A percentile compares a stretch with the other conserved stretches of the same genome.
phyloP scores from a whole-genome alignment of 768 basidiomycete species.

The Auriscalpium vulgare region DNA sequence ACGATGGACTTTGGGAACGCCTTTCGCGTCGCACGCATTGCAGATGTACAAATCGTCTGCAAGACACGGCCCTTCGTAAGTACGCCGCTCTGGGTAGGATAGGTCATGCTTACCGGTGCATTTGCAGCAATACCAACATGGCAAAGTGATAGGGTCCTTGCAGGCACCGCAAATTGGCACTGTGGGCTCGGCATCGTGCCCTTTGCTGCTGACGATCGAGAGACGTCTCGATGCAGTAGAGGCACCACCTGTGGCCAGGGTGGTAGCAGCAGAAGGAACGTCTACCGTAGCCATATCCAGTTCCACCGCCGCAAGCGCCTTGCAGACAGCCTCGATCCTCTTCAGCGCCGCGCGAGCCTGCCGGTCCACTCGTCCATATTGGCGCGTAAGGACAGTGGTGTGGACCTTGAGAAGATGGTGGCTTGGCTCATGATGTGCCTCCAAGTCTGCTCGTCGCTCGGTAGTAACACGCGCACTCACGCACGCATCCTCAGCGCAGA shows the following conservation, averaged over 20 bases:
- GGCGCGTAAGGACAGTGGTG: neutral
- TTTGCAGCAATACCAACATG: constrained; percentile 26
- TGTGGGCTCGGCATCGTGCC: neutral
- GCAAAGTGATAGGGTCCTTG: constrained; percentile 12
- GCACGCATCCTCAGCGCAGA: neutral
- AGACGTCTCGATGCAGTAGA: neutral
- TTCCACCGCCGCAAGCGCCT: neutral
- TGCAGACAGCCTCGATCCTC: neutral
- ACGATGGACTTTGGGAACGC: neutral
- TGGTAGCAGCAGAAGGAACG: neutral
- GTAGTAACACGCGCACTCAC: neutral
- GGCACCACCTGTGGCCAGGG: neutral
- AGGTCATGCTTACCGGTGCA: constrained; percentile 13
- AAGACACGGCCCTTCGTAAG: neutral
- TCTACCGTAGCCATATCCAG: neutral
- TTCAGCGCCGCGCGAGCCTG: neutral
- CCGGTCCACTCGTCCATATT: neutral
- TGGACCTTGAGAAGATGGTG: neutral
- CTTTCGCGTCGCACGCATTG: constrained; percentile 8
- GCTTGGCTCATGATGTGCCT: neutral
- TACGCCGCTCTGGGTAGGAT: neutral
- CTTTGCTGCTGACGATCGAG: neutral
- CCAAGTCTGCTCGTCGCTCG: neutral
- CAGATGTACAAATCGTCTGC: constrained; percentile 10
- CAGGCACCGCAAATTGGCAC: constrained; percentile 17